These are phyloP conservation scores for Alternaria atra DNA, from an alignment of 2,329 filamentous ascomycete species.

Conservation along the genomic window DNA sequence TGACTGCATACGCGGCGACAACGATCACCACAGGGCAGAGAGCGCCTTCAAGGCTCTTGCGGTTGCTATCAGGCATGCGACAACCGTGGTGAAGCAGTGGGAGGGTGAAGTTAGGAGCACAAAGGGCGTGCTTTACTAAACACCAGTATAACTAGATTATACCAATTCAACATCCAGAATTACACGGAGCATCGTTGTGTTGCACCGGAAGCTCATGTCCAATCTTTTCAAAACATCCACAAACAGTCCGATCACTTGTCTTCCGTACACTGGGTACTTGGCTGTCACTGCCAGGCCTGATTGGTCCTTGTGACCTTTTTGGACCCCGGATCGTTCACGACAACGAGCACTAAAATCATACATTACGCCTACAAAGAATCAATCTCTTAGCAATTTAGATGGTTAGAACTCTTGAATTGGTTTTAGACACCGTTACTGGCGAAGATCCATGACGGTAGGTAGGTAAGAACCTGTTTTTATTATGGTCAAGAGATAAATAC, in stretches of 20 bases:
- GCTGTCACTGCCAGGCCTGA: too few relatives aligned
- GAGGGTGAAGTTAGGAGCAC: constrained; percentile 96
- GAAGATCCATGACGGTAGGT: too few relatives aligned
- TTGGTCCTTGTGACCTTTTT: too few relatives aligned
- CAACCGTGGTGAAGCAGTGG: constrained; percentile 75
- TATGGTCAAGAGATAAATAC: too few relatives aligned
- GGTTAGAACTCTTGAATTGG: too few relatives aligned
- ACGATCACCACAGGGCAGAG: constrained; percentile 96
- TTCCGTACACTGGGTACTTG: not conserved
- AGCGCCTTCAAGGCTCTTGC: constrained; percentile 97
- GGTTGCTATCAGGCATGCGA: constrained; percentile 82
- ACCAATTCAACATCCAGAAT: not conserved
- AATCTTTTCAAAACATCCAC: not conserved
- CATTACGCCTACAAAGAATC: too few relatives aligned
- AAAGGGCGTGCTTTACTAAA: constrained; percentile 80
- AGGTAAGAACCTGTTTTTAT: too few relatives aligned
- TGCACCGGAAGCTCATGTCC: not conserved
- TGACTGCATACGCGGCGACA: constrained; percentile 86
- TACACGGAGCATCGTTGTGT: not conserved
- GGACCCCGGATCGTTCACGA: too few relatives aligned
- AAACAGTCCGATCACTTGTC: not conserved
- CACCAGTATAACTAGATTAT: not conserved
- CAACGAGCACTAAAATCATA: too few relatives aligned
- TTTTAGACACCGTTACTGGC: too few relatives aligned
- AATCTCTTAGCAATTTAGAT: too few relatives aligned